Evolutionary conservation across 768 basidiomycete species (phyloP), one percentile per base, ranked within the genome.

Genomic region (Flagelloscypha sp.): DNA sequence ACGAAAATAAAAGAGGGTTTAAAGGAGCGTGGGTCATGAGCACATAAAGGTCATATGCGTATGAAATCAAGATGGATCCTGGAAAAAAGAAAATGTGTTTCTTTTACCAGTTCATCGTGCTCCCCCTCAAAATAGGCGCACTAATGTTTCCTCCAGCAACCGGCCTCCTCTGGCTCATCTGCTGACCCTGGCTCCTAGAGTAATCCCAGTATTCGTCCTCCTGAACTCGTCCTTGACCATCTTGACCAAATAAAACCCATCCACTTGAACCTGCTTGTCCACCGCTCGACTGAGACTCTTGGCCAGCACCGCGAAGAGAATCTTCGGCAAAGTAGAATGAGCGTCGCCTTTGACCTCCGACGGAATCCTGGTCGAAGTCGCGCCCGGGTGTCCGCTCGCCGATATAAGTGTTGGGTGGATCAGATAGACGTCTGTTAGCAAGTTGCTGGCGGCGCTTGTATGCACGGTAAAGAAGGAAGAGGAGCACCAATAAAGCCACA

Each of bases 301-400:
- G 45, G 35, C 45, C 58, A 37, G 46, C 54, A 21, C 78, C 78
- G 25, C 82, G 63, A 54, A 90, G 55, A 43, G 78, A 81, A 52
- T 90, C 86, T 60, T 88, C 87, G 3, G 86, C 86, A 50, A 75
- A 90, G 57, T 88, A 90, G 65, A 88, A 90, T 43, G 80, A 84
- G 40, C 84, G 54, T 36, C 86, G 62, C 38, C 85, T 65, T 53
- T 75, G 74, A 6, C 73, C 84, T 15, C 83, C 84, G 2, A 85
- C 58, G 36, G 73, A 77, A 47, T 86, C 84, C 50, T 75, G 74
- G 50, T 87, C 85, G 49, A 86, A 86, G 24, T 84, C 74, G 33
- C 77, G 66, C n/a, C 80, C 80, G 0, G 72, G 73, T 0, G 74
- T 76, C 6, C 75, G 63, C 8, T 62, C 61, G 5, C 73, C 80